These are phyloP conservation scores for Pisolithus orientalis DNA, from an alignment of 768 basidiomycete genomes.

Conservation along the genomic window DNA sequence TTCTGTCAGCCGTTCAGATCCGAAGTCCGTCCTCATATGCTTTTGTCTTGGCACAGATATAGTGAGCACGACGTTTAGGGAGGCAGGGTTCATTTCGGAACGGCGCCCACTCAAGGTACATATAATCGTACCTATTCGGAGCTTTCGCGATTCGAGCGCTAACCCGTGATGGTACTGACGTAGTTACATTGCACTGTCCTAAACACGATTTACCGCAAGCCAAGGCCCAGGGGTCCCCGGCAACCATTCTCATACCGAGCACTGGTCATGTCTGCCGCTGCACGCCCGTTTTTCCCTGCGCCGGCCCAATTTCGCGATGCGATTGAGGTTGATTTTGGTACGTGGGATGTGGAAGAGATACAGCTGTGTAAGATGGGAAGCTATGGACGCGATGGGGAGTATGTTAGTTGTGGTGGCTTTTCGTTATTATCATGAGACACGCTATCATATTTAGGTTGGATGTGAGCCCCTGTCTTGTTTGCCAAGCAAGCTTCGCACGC, in stretches of 20 bases:
- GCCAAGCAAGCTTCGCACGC: conserved; percentile 12
- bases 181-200: conserved; percentile 47
- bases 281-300: conserved; percentile 4
- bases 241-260: conserved; percentile 38
- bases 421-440: conserved; percentile 3
- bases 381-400: conserved; percentile 55
- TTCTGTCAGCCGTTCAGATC: too few species aligned
- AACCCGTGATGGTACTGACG: too few species aligned
- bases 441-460: too few species aligned
- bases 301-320: conserved; percentile 13
- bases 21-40: too few species aligned
- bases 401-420: conserved; percentile 38
- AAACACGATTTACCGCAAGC: conserved; percentile 42
- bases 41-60: conserved; percentile 27
- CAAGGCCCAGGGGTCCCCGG: conserved; percentile 20
- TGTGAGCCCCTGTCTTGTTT: neutral
- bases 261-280: conserved; percentile 26
- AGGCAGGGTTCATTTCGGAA: conserved; percentile 39
- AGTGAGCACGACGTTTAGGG: conserved; percentile 33
- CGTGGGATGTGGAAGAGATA: conserved; percentile 47
- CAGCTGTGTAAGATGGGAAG: conserved; percentile 73
- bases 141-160: neutral
- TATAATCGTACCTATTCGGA: conserved; percentile 12
- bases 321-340: conserved; percentile 42
- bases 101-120: conserved; percentile 46